phyloP scores from a whole-genome alignment of 2,329 filamentous ascomycete genomes.

The Talaromyces islandicus region DNA sequence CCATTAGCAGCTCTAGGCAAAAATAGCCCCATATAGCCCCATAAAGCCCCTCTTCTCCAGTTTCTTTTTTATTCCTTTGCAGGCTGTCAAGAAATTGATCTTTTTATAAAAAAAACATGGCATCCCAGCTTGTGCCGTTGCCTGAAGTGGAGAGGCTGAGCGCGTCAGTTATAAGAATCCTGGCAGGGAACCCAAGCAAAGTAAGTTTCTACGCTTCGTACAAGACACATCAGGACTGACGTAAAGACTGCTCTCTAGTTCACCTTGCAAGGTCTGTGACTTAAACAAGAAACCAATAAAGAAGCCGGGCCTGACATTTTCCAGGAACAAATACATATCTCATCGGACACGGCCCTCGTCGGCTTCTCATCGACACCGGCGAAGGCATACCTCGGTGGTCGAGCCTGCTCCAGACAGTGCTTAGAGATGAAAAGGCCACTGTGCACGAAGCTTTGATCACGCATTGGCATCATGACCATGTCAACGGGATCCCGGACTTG shows the following conservation, averaged over 20 bases:
- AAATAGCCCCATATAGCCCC: background rate
- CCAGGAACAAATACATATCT: constrained; percentile 89
- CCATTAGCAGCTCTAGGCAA: background rate
- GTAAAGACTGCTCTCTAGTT: constrained; percentile 33
- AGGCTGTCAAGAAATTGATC: background rate
- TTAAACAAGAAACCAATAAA: background rate
- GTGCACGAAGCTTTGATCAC: constrained; percentile 71
- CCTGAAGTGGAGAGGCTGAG: constrained; percentile 73
- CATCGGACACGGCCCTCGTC: constrained; percentile 64
- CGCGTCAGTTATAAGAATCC: constrained; percentile 70
- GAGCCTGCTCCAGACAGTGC: constrained; percentile 55
- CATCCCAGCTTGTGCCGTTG: constrained; percentile 57
- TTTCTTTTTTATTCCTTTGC: background rate
- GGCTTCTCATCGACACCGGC: constrained; percentile 85
- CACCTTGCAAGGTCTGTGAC: constrained; percentile 50
- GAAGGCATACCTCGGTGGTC: constrained; percentile 75
- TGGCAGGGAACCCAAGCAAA: constrained; percentile 88
- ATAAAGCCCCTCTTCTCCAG: background rate
- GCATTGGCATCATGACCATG: constrained; percentile 90
- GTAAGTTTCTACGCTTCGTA: constrained; percentile 31
- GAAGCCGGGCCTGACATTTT: background rate
- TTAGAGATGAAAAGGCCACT: constrained; percentile 62
- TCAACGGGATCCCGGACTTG: constrained; percentile 67
- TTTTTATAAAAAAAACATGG: constrained; percentile 48
- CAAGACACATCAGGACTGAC: background rate